A percentile compares a stretch with the other conserved stretches of the same genome.
These are phyloP conservation scores for Podospora anserina DNA, from an alignment of 495 filamentous ascomycete genomes.

Conservation along the genomic window DNA sequence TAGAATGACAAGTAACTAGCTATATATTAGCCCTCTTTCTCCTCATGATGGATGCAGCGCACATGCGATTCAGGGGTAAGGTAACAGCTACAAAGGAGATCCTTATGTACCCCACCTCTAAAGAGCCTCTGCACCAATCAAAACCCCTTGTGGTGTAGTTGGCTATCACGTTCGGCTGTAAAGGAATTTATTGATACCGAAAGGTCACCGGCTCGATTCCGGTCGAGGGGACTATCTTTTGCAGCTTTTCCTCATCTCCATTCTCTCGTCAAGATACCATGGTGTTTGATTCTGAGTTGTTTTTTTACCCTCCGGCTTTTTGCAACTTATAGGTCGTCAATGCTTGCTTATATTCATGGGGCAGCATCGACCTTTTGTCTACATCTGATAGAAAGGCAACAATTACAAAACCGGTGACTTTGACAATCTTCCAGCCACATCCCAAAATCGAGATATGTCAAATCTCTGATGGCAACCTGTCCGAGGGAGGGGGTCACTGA, in stretches of 20 bases:
- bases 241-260: neutral
- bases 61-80: no score
- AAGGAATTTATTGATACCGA: conserved; percentile 16
- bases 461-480: neutral
- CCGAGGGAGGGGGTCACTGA: neutral
- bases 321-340: neutral
- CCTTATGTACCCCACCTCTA: neutral
- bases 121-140: neutral
- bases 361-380: neutral
- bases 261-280: no score
- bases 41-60: no score
- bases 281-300: neutral
- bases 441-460: neutral
- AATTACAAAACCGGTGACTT: neutral
- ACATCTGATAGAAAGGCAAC: neutral
- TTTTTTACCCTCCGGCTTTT: neutral
- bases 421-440: neutral
- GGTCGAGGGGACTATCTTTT: conserved; percentile 13
- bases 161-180: conserved; percentile 15
- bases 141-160: conserved; percentile 15
- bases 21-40: no score
- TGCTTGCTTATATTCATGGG: neutral
- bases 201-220: conserved; percentile 15
- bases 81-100: no score
- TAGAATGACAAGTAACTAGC: no score